Evolutionary conservation across 441 rosid species (phyloP).

Genomic region (Gossypium armourianum): DNA sequence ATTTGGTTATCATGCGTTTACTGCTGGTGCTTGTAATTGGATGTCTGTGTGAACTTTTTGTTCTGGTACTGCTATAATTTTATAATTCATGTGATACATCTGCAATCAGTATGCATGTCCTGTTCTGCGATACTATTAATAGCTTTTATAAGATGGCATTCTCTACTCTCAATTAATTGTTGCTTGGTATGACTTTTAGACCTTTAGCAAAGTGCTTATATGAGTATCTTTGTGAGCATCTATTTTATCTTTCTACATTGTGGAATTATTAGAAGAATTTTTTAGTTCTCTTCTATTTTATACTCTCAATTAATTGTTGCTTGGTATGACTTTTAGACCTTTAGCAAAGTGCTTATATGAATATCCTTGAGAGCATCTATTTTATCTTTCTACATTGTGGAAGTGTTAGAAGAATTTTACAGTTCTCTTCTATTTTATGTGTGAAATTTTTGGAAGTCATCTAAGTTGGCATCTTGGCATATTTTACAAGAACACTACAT

Average conservation of each 20-base stretch:
- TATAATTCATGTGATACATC: too few relatives aligned
- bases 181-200: background rate
- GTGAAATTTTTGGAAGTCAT: background rate
- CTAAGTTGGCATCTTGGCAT: background rate
- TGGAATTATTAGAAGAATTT: too few relatives aligned
- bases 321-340: background rate
- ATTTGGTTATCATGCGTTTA: too few relatives aligned
- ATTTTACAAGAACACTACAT: background rate
- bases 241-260: background rate
- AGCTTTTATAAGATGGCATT: too few relatives aligned
- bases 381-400: background rate
- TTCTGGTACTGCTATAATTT: too few relatives aligned
- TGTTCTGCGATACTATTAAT: too few relatives aligned
- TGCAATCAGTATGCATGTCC: too few relatives aligned
- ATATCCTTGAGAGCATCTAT: background rate
- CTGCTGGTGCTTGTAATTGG: too few relatives aligned
- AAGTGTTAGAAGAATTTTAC: background rate
- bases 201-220: background rate
- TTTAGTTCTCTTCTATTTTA: too few relatives aligned
- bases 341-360: background rate
- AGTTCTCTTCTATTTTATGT: background rate
- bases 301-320: background rate
- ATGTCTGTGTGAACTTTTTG: too few relatives aligned
- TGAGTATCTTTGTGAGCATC: background rate
- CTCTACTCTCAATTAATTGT: background rate